Conservation (phyloP, 768 basidiomycete genomes). For the Infundibulicybe gibba region DNA sequence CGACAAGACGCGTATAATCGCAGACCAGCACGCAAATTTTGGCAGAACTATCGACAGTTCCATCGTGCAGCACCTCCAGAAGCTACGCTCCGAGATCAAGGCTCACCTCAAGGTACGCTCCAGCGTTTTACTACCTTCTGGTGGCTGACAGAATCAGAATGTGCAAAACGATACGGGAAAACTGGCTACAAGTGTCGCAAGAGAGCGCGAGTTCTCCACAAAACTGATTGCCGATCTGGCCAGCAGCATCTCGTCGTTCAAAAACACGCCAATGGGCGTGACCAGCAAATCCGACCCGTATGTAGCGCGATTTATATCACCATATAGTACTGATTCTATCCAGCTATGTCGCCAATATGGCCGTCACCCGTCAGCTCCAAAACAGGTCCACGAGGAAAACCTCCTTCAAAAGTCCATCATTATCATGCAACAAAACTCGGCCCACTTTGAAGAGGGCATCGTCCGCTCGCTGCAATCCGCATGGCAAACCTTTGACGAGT, state of each 20-base stretch:
- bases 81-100: constrained; percentile 92
- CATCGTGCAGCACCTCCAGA: constrained; percentile 96
- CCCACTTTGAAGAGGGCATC: constrained; percentile 95
- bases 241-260: constrained; percentile 83
- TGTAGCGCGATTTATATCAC: constrained; percentile 26
- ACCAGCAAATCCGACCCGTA: constrained; percentile 81
- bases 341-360: constrained; percentile 66
- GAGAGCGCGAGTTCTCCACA: constrained; percentile 87
- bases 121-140: not conserved
- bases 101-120: constrained; percentile 85
- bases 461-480: constrained; percentile 94
- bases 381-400: constrained; percentile 97
- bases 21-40: constrained; percentile 95
- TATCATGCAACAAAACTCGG: constrained; percentile 97
- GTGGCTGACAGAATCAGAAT: constrained; percentile 44
- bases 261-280: constrained; percentile 91
- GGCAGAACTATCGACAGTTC: constrained; percentile 95
- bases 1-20: constrained; percentile 89
- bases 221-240: constrained; percentile 85
- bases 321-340: not conserved
- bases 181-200: constrained; percentile 86
- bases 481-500: constrained; percentile 96
- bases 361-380: constrained; percentile 76
- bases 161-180: constrained; percentile 96
- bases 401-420: constrained; percentile 95